Evolutionary conservation across 768 basidiomycete genomes (phyloP), one percentile per base, ranked within the genome.

Genomic region (Leccinum truebloodii): DNA sequence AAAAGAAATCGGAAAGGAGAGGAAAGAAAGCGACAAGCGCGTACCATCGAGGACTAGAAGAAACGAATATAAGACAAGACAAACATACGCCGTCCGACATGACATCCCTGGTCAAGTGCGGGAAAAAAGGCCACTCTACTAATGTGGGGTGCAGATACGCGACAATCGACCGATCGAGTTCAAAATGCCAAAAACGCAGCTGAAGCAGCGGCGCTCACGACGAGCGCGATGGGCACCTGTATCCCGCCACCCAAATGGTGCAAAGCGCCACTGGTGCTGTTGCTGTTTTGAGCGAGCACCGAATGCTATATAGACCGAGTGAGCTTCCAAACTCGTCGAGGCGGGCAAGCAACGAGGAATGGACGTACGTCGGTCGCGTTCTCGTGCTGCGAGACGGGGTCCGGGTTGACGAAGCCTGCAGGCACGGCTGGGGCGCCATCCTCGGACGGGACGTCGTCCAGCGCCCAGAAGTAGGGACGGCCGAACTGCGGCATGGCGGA

Each of bases 401-500:
- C 41, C n/a, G 41, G 41, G 41, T 41, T 9, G 18, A 41, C 41
- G n/a, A 41, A 41, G 41, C 41, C 41, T 41, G 41, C 41, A 41
- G 41, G 41, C 18, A 0, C 41, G 8, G n/a, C 41, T 41, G 41
- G 41, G 9, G n/a, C 8, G n/a, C 41, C 41, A 9, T n/a, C 9
- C 41, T 41, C 41, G 41, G 41, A 13, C 35, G 50, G 48, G 24
- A 18, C 10, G 20, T 32, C 61, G 32, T 70, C 63, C 51, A 70
- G 35, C 7, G 6, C 59, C 18, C 60, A 58, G 3, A 69, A 13
- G 20, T 37, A 1, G 1, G 68, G 65, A 4, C 63, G 51, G 6
- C 71, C 69, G 24, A 62, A 68, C 52, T 72, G 71, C 2, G 69
- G 69, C 30, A 44, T 12, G 5, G 71, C 69, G 6, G 59, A 63